These are phyloP conservation scores for Macrophomina phaseolina DNA, from an alignment of 2,329 filamentous ascomycete species.

Conservation along the genomic window DNA sequence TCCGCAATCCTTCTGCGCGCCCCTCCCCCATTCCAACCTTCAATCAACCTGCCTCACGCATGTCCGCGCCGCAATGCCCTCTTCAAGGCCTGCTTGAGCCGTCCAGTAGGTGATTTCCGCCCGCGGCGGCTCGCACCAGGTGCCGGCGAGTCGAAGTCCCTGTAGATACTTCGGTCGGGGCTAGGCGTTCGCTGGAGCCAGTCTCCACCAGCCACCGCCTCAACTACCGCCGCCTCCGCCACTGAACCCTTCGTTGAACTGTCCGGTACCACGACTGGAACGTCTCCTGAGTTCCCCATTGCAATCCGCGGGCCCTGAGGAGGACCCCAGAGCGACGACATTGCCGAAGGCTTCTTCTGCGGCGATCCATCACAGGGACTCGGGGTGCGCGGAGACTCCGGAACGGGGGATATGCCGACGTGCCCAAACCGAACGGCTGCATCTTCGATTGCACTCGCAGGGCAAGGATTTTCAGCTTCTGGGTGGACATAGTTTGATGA, in stretches of 20 bases:
- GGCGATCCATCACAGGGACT: background rate
- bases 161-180: constrained; percentile 31
- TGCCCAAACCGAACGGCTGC: background rate
- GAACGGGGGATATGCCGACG: background rate
- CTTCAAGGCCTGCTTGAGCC: constrained; percentile 4
- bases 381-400: background rate
- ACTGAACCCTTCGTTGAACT: constrained; percentile 13
- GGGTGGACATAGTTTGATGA: background rate
- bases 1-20: no score
- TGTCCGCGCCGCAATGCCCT: constrained; percentile 13
- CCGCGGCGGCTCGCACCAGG: constrained; percentile 9
- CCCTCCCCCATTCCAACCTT: background rate
- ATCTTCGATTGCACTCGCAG: background rate
- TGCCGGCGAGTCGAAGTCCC: constrained; percentile 11
- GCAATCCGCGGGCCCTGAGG: background rate
- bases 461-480: background rate
- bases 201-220: constrained; percentile 25
- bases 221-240: constrained; percentile 12
- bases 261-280: background rate
- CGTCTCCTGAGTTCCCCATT: background rate
- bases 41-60: background rate
- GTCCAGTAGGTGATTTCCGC: constrained; percentile 9
- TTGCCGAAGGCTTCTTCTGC: background rate
- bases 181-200: constrained; percentile 39
- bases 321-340: constrained; percentile 3